A percentile compares a stretch with the other conserved stretches of the same genome.
Conservation (phyloP, 1,139 yeast species). For the Pichia sp. region DNA sequence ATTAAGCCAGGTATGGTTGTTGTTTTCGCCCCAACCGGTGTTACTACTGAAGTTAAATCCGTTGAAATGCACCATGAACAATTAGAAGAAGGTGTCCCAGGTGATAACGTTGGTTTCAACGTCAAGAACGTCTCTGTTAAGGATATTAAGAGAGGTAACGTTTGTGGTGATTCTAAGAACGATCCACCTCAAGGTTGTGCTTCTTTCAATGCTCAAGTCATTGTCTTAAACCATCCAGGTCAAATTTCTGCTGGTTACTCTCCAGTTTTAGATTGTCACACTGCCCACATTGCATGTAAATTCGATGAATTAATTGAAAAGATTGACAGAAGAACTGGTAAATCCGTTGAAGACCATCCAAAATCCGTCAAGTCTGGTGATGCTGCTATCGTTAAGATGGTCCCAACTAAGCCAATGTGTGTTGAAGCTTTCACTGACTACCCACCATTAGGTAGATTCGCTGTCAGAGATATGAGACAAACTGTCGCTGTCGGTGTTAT, state of each 20-base stretch:
- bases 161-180: constrained; percentile 92
- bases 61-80: constrained; percentile 94
- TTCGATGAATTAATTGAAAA: constrained; percentile 43
- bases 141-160: constrained; percentile 95
- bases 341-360: constrained; percentile 76
- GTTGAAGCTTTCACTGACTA: constrained; percentile 95
- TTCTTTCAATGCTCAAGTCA: too few relatives aligned
- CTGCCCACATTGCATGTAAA: too few relatives aligned
- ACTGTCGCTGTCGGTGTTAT: constrained; percentile 99
- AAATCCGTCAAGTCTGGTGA: constrained; percentile 89
- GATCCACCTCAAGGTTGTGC: constrained; percentile 84
- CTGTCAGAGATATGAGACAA: constrained; percentile 99
- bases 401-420: constrained; percentile 96
- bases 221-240: too few relatives aligned
- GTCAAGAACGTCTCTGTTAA: constrained; percentile 91
- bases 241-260: too few relatives aligned
- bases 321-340: constrained; percentile 94
- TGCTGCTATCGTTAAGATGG: constrained; percentile 86
- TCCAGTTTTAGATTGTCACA: too few relatives aligned
- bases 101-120: constrained; percentile 95
- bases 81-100: constrained; percentile 80
- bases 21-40: too few relatives aligned
- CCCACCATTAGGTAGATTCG: constrained; percentile 99
- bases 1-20: too few relatives aligned
- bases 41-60: constrained; percentile 89